phyloP scores from a whole-genome alignment of 2,329 filamentous ascomycete species.

The Paramyrothecium sp. region DNA sequence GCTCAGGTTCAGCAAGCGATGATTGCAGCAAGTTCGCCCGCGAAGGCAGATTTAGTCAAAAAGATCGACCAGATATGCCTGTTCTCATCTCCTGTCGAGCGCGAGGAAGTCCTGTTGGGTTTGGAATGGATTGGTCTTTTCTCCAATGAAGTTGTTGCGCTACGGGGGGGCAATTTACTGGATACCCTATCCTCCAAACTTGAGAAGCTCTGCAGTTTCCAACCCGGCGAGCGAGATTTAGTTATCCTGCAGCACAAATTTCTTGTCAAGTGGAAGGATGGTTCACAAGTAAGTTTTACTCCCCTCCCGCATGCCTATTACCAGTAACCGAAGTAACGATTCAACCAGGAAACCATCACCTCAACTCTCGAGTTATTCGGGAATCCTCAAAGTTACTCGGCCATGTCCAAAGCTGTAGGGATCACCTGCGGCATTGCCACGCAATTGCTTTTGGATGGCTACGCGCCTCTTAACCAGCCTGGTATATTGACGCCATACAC shows the following conservation, averaged over 20 bases:
- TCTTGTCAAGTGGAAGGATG: conserved; percentile 65
- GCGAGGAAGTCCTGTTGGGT: neutral
- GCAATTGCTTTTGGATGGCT: conserved; percentile 56
- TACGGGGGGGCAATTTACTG: conserved; percentile 62
- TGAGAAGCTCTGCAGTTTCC: conserved; percentile 72
- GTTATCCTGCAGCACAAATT: conserved; percentile 65
- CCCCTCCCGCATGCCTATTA: no score
- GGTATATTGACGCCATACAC: conserved; percentile 14
- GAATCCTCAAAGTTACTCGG: conserved; percentile 63
- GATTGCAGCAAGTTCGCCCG: conserved; percentile 7
- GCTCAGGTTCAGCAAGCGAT: conserved; percentile 14
- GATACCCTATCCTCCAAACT: conserved; percentile 66
- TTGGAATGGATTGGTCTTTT: conserved; percentile 43
- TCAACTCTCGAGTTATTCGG: conserved; percentile 66
- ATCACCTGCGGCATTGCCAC: conserved; percentile 67
- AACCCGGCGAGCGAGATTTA: conserved; percentile 62
- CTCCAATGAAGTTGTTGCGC: conserved; percentile 53
- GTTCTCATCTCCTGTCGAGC: conserved; percentile 58
- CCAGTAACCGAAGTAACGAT: no score
- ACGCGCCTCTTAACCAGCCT: conserved; percentile 11
- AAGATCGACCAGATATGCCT: conserved; percentile 60
- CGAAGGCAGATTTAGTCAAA: conserved; percentile 50
- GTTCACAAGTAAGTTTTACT: conserved; percentile 31
- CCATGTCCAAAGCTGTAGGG: conserved; percentile 69
- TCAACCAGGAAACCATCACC: conserved; percentile 47